Base-by-base conservation (phyloP, 148 eudicot species). In the Amaranthus palmeri region DNA sequence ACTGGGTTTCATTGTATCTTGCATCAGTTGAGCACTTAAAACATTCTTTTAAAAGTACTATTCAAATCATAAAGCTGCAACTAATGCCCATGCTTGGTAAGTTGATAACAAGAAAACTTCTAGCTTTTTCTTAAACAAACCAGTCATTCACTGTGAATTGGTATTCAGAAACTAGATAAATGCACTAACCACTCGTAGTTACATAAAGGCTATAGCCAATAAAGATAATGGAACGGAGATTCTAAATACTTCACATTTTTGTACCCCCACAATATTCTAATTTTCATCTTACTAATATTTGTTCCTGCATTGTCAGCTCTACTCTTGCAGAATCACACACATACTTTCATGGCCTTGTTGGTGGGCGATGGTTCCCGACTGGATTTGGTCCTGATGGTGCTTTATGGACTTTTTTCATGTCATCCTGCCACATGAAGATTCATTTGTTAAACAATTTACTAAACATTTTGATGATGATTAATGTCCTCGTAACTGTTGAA, bases 381-480 rank as follows among this genome's bases (percentile, higher is more conserved):
- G 92, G 92, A 77, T 88, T 87, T 5, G 89, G 89, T 72, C 88
- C 85, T 14, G 90, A 87, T 68, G 92, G 86, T 6, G 77, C 73
- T 75, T 87, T 85, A 14, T 74, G 80, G 61, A 81, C 41, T 74
- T 73, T 83, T 77, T 83, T 72, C 74, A 65, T 70, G 68, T 81
- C 70, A 69, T 46, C 86, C 90, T 86, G 84, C 80, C 55, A 61
- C n/a, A 66, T 8, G 53, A 67, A 47, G 49, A 11, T 75, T 71
- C 67, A 66, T 59, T 18, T 42, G 80, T 48, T 61, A 62, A 66
- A 48, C 46, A 54, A 67, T 60, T 72, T 70, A 61, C 46, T 54
- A 13, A 54, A 60, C 44, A 12, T 12, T 63, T 48, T 54, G 49
- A 67, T 40, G 72, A 48, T 11, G n/a, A 18, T 67, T 41, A 8